These are phyloP conservation scores for Krasilnikovozyma curviuscula DNA, from an alignment of 768 basidiomycete genomes.

Conservation along the genomic window DNA sequence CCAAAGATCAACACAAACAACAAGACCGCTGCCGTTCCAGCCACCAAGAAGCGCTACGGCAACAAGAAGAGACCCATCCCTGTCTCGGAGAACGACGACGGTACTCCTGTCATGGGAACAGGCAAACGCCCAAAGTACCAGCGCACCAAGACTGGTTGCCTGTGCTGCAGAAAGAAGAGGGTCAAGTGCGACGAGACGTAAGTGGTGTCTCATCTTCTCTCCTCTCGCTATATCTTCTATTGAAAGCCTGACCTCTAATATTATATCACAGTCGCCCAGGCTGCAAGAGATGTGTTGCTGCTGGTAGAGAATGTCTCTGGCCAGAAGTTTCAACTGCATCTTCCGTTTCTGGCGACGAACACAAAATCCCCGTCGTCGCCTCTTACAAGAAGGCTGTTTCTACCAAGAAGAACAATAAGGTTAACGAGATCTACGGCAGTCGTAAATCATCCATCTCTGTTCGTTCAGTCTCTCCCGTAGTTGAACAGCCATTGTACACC, in stretches of 20 bases:
- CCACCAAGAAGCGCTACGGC: no score
- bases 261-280: background rate
- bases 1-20: no score
- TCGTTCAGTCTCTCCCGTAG: no score
- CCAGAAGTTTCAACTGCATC: background rate
- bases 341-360: background rate
- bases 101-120: no score
- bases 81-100: no score
- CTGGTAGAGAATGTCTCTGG: constrained; percentile 6
- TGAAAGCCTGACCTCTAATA: no score
- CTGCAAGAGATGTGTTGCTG: constrained; percentile 5
- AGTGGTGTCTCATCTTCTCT: constrained; percentile 65
- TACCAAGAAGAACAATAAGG: background rate
- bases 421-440: background rate
- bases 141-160: constrained; percentile 80
- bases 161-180: constrained; percentile 84
- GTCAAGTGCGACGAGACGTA: constrained; percentile 94
- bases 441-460: no score
- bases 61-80: no score
- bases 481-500: no score
- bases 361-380: background rate
- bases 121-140: constrained; percentile 54
- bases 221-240: constrained; percentile 39
- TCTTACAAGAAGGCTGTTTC: no score
- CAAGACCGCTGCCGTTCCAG: no score